Percentiles rank a stretch among this genome's conserved stretches.
Evolutionary conservation across 2,329 filamentous ascomycete genomes (phyloP).

Genomic region (Calycina marina): DNA sequence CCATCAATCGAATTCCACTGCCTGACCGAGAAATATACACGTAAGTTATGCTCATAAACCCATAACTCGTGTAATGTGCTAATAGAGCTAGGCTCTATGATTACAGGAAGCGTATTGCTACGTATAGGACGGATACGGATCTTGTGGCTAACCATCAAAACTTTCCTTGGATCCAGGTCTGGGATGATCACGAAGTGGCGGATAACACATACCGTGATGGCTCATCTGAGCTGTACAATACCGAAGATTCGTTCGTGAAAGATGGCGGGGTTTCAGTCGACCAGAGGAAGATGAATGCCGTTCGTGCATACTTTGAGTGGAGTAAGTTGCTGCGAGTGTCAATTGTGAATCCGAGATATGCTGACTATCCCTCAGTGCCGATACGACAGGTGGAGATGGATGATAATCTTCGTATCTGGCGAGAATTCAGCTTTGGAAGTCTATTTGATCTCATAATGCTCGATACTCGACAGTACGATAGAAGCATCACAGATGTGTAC

Average conservation of each 20-base stretch:
- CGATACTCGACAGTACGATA: slow-evolving; percentile 55
- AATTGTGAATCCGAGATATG: background rate
- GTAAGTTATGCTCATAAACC: background rate
- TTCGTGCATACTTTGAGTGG: slow-evolving; percentile 57
- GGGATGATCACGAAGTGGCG: slow-evolving; percentile 50
- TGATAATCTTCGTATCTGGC: slow-evolving; percentile 55
- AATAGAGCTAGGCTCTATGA: slow-evolving; percentile 30
- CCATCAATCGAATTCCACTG: slow-evolving; percentile 35
- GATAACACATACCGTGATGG: slow-evolving; percentile 54
- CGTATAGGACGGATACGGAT: slow-evolving; percentile 46
- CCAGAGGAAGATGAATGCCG: slow-evolving; percentile 58
- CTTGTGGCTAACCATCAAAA: slow-evolving; percentile 38
- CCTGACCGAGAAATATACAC: slow-evolving; percentile 33
- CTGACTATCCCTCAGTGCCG: slow-evolving; percentile 7
- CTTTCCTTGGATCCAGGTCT: slow-evolving; percentile 48
- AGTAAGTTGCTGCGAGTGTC: slow-evolving; percentile 1
- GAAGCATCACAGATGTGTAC: slow-evolving; percentile 43
- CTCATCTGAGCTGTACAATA: slow-evolving; percentile 46
- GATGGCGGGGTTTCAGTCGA: slow-evolving; percentile 47
- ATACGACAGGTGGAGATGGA: slow-evolving; percentile 48
- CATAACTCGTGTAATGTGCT: background rate
- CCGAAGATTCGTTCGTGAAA: slow-evolving; percentile 46
- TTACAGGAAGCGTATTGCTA: slow-evolving; percentile 42
- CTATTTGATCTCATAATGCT: slow-evolving; percentile 54
- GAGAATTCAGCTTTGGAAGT: slow-evolving; percentile 49